These are phyloP conservation scores for Metschnikowia kunwiensis DNA, from an alignment of 805 yeast genomes.

Conservation along the genomic window DNA sequence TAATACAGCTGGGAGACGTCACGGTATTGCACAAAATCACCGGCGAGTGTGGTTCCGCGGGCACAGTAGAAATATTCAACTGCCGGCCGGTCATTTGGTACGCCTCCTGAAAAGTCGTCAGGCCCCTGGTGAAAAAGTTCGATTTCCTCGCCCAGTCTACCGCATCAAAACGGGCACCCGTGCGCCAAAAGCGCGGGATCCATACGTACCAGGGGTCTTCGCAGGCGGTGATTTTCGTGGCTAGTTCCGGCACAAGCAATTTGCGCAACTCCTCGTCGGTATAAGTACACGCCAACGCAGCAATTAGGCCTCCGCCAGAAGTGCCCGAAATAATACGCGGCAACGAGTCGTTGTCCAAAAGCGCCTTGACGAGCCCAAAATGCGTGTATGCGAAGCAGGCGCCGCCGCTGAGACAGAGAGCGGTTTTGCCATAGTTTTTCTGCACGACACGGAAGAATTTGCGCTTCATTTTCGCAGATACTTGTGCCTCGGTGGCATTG, in stretches of 20 bases:
- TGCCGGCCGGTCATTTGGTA: conserved; percentile 65
- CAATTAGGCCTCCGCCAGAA: conserved; percentile 77
- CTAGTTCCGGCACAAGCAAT: conserved; percentile 57
- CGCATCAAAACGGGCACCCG: conserved; percentile 79
- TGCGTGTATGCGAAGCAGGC: conserved; percentile 77
- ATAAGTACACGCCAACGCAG: conserved; percentile 67
- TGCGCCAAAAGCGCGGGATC: conserved; percentile 62
- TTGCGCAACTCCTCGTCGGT: conserved; percentile 61
- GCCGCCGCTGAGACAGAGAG: conserved; percentile 74
- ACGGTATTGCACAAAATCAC: conserved; percentile 73
- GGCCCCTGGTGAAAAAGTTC: conserved; percentile 69
- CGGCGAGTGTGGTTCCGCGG: conserved; percentile 79
- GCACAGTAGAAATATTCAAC: conserved; percentile 73
- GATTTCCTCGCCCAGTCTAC: conserved; percentile 69
- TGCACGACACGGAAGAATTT: conserved; percentile 54
- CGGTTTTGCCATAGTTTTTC: conserved; percentile 68
- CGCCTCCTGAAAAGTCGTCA: conserved; percentile 69
- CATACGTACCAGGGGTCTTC: conserved; percentile 59
- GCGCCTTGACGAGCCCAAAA: conserved; percentile 71
- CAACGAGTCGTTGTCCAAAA: conserved; percentile 61
- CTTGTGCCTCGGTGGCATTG: conserved; percentile 26
- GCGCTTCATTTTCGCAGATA: conserved; percentile 43
- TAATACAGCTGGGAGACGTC: conserved; percentile 75
- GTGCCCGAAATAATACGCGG: conserved; percentile 76
- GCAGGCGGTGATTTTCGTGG: conserved; percentile 65